These are phyloP conservation scores for Fagopyrum homotropicum DNA, from an alignment of 148 eudicot genomes.

Conservation along the genomic window DNA sequence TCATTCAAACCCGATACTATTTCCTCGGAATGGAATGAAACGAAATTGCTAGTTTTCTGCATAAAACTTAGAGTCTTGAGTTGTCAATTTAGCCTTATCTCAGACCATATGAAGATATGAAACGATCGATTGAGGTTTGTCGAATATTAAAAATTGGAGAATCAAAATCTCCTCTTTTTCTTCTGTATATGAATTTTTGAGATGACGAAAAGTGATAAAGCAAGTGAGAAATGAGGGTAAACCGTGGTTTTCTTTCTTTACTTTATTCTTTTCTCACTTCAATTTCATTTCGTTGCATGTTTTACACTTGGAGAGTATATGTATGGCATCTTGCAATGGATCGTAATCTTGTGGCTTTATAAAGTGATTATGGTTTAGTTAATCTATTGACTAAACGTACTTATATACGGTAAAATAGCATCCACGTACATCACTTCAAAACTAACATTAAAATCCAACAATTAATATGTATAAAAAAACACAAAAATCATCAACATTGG, in stretches of 20 bases:
- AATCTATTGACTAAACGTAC: neutral
- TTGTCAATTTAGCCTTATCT: too few species aligned
- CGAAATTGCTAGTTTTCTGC: too few species aligned
- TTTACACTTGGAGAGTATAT: constrained; percentile 1
- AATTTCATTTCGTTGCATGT: neutral
- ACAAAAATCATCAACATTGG: too few species aligned
- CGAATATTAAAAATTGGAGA: neutral
- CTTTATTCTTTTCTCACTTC: constrained; percentile 11
- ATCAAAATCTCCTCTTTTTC: neutral
- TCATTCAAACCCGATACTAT: too few species aligned
- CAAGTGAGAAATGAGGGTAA: neutral
- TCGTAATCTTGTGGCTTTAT: neutral
- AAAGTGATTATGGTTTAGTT: neutral
- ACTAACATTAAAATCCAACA: too few species aligned
- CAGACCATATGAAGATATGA: neutral
- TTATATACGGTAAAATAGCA: too few species aligned
- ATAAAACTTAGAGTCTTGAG: too few species aligned
- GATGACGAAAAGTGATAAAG: neutral
- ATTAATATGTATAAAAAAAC: too few species aligned
- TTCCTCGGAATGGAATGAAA: too few species aligned
- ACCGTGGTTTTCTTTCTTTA: neutral
- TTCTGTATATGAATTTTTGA: neutral
- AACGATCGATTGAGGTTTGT: neutral
- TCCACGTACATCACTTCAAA: too few species aligned
- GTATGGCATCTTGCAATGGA: neutral